Evolutionary conservation across 1,284 basidiomycete species (phyloP), one percentile per base, ranked within the genome.

Genomic region (Tylopilus orsonianus): DNA sequence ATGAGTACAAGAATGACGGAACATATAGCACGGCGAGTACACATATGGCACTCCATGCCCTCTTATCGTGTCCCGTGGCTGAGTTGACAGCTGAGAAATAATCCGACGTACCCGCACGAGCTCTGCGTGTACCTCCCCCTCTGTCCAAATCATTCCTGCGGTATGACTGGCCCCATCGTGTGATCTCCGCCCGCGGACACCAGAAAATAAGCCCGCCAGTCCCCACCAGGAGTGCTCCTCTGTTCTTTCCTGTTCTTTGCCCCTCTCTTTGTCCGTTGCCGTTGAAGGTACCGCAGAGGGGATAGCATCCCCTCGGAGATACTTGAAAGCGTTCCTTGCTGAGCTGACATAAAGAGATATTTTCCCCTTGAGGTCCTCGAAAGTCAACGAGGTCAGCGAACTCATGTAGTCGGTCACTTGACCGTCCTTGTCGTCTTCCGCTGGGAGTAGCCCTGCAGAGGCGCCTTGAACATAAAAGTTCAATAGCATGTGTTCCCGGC

Each of bases 61-160:
- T 36, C 41, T 23, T 38, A 32, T 32, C n/a, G 35, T 32, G 27
- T 16, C 26, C 45, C 20, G 3, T 40, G 35, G 27, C 39, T 12
- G 18, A 23, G 46, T 29, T 18, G 19, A 48, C 33, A 26, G 22
- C 18, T 24, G 30, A 52, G 29, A 45, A 44, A 22, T 29, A 16
- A 30, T 39, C 44, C 6, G 26, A 71, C 80, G 49, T 66, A 88
- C 87, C 73, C 80, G 80, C 52, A 89, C 72, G 36, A 90, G 72
- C 66, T 87, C 83, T 10, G 81, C 88, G 64, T 90, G 88, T 8
- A 87, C 85, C 57, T 90, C 87, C 10, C 88, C 87, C 55, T 89
- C 87, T 16, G 75, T 81, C 65, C 75, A 87, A n/a, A 67, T 56
- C 41, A 70, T 69, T n/a, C 75, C 74, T 27, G 60, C 46, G 19